Percentiles rank a stretch among this genome's conserved stretches.
Conservation (phyloP, 225 moss, liverwort and hornwort species). For the Takakia lepidozioides region DNA sequence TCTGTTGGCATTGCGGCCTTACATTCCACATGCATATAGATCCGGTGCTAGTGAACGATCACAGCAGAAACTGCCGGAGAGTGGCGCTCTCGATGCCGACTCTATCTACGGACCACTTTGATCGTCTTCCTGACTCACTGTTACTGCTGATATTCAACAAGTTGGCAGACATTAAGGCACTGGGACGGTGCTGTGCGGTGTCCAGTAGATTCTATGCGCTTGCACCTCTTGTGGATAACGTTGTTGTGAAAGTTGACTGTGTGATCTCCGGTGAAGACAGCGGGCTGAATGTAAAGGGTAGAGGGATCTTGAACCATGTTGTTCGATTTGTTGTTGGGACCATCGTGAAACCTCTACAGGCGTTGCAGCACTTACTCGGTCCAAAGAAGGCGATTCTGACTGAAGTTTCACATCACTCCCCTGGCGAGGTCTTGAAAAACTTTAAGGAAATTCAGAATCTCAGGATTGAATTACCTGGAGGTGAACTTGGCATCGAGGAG, state of each 20-base stretch:
- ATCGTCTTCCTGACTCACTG: constrained; percentile 71
- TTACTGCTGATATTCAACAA: constrained; percentile 76
- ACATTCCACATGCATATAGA: constrained; percentile 49
- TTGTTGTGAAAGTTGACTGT: constrained; percentile 83
- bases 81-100: constrained; percentile 45
- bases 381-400: constrained; percentile 74
- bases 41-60: constrained; percentile 35
- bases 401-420: constrained; percentile 82
- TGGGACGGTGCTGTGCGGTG: constrained; percentile 78
- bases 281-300: constrained; percentile 49
- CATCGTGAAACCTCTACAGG: constrained; percentile 74
- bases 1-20: no score
- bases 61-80: constrained; percentile 69
- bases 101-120: constrained; percentile 57
- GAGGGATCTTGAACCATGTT: constrained; percentile 64
- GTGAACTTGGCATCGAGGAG: constrained; percentile 79
- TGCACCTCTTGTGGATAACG: constrained; percentile 77
- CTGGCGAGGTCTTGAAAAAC: constrained; percentile 76
- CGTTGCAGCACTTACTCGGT: constrained; percentile 63
- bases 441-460: constrained; percentile 79
- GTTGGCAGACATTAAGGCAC: constrained; percentile 73
- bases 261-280: constrained; percentile 77
- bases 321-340: constrained; percentile 66
- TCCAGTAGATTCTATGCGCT: constrained; percentile 71
- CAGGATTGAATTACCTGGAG: constrained; percentile 75